Percentiles rank a stretch among this genome's conserved stretches.
phyloP scores from a whole-genome alignment of 106 monocot species.

The Posidonia australis region DNA sequence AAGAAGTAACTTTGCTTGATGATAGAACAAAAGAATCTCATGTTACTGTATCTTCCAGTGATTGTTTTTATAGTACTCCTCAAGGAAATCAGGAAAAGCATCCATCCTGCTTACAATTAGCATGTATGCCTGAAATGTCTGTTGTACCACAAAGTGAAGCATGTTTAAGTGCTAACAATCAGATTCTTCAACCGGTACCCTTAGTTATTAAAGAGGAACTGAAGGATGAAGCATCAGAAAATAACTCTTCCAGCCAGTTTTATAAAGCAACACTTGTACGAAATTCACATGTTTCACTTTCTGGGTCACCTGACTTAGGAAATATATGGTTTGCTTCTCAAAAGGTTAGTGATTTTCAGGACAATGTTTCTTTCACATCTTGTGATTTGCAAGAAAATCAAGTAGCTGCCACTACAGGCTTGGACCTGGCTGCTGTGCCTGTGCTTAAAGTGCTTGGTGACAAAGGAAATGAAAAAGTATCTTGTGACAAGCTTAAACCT shows the following conservation, averaged over 20 bases:
- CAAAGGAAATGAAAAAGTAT: not conserved
- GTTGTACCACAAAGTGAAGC: not conserved
- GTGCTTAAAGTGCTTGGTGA: not conserved
- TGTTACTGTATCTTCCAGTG: not conserved
- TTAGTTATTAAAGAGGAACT: constrained; percentile 1
- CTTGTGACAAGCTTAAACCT: not conserved
- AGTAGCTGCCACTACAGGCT: not conserved
- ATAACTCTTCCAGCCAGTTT: not conserved
- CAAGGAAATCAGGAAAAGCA: not conserved
- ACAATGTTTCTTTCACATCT: not conserved
- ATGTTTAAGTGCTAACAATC: not conserved
- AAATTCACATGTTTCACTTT: not conserved
- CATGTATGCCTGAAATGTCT: not conserved
- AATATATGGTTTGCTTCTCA: too few species aligned
- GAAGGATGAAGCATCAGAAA: not conserved
- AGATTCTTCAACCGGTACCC: constrained; percentile 1
- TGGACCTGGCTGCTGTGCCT: not conserved
- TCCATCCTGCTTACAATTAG: not conserved
- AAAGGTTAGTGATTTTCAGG: not conserved
- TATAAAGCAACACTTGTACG: not conserved
- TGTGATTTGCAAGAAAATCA: not conserved
- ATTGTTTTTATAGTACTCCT: not conserved
- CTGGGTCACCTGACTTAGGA: not conserved
- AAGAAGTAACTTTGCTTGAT: not conserved
- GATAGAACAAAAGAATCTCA: not conserved